Evolutionary conservation across 2,329 filamentous ascomycete genomes (phyloP).

Genomic region (Chaetomium sp.): DNA sequence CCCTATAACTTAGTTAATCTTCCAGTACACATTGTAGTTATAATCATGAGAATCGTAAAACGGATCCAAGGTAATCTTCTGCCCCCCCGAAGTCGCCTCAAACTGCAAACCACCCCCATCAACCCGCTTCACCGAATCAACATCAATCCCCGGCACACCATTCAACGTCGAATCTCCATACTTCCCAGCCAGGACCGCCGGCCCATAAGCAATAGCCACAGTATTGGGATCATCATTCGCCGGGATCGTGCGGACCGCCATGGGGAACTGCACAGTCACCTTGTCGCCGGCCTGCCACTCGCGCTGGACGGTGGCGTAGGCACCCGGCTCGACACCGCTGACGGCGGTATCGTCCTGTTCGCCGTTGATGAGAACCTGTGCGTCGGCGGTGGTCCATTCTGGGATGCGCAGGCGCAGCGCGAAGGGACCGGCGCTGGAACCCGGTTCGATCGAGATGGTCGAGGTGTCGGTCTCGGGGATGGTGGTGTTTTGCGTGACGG

Average conservation of each 20-base stretch:
- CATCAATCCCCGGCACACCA: constrained; percentile 26
- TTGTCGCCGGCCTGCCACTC: constrained; percentile 38
- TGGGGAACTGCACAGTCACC: constrained; percentile 39
- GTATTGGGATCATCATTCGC: constrained; percentile 42
- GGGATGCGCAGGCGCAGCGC: constrained; percentile 42
- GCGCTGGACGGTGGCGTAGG: constrained; percentile 36
- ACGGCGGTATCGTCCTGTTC: constrained; percentile 24
- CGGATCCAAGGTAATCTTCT: constrained; percentile 30
- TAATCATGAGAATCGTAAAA: constrained; percentile 37
- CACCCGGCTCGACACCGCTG: constrained; percentile 26
- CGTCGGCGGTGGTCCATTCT: constrained; percentile 34
- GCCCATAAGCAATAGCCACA: constrained; percentile 42
- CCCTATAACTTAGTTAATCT: not conserved
- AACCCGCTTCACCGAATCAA: constrained; percentile 18
- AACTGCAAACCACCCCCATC: constrained; percentile 26
- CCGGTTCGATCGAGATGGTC: constrained; percentile 32
- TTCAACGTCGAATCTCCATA: constrained; percentile 32
- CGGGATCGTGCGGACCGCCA: constrained; percentile 36
- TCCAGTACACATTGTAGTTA: constrained; percentile 40
- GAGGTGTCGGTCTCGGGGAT: constrained; percentile 38
- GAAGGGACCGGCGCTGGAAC: constrained; percentile 25
- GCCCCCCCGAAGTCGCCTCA: constrained; percentile 27
- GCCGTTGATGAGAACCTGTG: constrained; percentile 38
- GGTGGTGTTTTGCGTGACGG: constrained; percentile 36
- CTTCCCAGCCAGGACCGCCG: constrained; percentile 38